These are phyloP conservation scores for Protostelium mycophagum DNA, from an alignment of 78 protist species.

Conservation along the genomic window DNA sequence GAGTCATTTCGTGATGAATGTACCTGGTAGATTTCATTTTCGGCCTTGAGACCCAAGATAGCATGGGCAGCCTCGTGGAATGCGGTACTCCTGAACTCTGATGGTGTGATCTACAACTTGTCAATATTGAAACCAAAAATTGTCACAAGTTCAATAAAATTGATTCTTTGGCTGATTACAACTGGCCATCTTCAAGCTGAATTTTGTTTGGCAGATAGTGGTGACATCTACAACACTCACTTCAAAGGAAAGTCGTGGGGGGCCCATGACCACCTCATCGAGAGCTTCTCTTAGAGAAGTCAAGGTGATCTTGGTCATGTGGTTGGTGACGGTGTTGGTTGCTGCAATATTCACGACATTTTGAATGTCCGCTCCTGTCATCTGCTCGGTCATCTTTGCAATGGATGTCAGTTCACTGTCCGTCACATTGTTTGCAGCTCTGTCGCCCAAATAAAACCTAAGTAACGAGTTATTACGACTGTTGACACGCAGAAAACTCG, in stretches of 20 bases:
- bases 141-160: too few relatives aligned
- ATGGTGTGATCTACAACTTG: not conserved
- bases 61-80: conserved; percentile 98
- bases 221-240: conserved; percentile 18
- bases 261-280: conserved; percentile 90
- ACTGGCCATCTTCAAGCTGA: not conserved
- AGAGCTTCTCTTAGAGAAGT: conserved; percentile 71
- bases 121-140: too few relatives aligned
- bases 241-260: conserved; percentile 43
- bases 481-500: not conserved
- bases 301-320: conserved; percentile 30
- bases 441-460: not conserved
- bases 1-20: conserved; percentile 1
- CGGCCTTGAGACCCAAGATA: conserved; percentile 74
- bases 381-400: conserved; percentile 82
- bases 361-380: conserved; percentile 84
- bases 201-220: not conserved
- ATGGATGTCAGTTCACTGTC: not conserved
- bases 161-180: too few relatives aligned
- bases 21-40: conserved; percentile 51
- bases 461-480: not conserved
- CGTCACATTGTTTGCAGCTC: not conserved
- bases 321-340: conserved; percentile 62
- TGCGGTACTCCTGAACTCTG: conserved; percentile 67
- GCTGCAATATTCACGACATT: conserved; percentile 90